Evolutionary conservation across 352 stramenopile genomes (phyloP).

Genomic region (Peronospora belbahrii): DNA sequence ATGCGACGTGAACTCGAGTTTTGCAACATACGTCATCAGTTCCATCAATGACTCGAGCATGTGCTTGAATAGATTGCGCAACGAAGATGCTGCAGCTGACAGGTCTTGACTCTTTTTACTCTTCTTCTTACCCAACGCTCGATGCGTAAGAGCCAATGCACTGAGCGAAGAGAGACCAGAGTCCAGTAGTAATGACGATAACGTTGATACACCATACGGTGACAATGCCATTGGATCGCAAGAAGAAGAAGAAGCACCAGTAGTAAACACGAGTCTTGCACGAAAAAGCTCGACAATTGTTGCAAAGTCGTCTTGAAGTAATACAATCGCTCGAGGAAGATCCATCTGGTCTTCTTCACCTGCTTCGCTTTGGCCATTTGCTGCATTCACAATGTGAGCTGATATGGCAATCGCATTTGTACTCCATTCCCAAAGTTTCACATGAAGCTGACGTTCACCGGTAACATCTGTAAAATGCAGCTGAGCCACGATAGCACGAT

Average conservation of each 20-base stretch:
- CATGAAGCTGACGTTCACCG: constrained; percentile 14
- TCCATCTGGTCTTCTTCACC: constrained; percentile 2
- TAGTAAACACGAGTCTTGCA: constrained; percentile 10
- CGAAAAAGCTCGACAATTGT: constrained; percentile 21
- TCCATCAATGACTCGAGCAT: constrained; percentile 41
- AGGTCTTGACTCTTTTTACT: constrained; percentile 53
- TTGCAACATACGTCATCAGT: constrained; percentile 32
- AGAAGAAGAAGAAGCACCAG: constrained; percentile 1
- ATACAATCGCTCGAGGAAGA: constrained; percentile 12
- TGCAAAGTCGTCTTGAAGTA: constrained; percentile 27
- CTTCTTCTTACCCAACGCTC: constrained; percentile 49
- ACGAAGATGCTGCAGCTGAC: constrained; percentile 13
- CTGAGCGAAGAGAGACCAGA: constrained; percentile 48
- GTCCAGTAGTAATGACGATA: constrained; percentile 51
- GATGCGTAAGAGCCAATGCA: constrained; percentile 38
- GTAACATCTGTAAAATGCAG: constrained; percentile 11
- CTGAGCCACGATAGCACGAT: constrained; percentile 27
- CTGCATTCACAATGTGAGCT: constrained; percentile 6
- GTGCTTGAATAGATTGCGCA: constrained; percentile 54
- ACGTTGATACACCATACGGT: constrained; percentile 39
- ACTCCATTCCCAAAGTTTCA: constrained; percentile 57
- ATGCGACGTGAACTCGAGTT: constrained; percentile 19
- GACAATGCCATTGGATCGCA: constrained; percentile 23
- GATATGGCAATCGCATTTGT: constrained; percentile 15
- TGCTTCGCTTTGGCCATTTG: constrained; percentile 8